Base-by-base conservation (phyloP, 2,329 filamentous ascomycete genomes). In the Fusarium longipes region DNA sequence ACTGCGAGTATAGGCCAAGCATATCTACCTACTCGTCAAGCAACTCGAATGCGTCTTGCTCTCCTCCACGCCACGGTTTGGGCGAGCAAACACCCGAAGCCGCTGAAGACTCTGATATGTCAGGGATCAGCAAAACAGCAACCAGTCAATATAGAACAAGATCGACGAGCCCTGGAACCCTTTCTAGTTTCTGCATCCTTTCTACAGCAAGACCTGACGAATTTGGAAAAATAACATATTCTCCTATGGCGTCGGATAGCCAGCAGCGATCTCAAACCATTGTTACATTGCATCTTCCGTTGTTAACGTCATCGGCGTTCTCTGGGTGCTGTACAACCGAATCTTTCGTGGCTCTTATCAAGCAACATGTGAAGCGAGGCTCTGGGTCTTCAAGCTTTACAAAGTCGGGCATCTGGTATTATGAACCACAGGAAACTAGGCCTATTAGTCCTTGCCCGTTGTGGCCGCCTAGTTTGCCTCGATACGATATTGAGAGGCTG, bases 241-340 rank as follows among this genome's bases (percentile, higher is more conserved):
- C 82, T 29, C 80, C 86, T 63, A 87, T 90, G 84, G 77, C 90
- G 36, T 82, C 86, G 68, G 87, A 90, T 70, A 82, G 82, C 12
- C 86, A 82, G 1, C 86, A 86, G 11, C 81, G 85, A 68, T n/a
- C 14, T 17, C 38, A 25, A 40, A 25, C 22, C 38, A 24, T 18
- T 43, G 20, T 30, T 15, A 8, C 6, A 24, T n/a, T 15, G 32
- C n/a, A 30, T 22, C 8, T 33, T 15, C 71, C 73, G 40, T 73
- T 48, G 20, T 17, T 59, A 60, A 38, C 50, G 6, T 20, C 20
- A 29, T 1, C 25, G 86, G 85, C 87, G 24, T 89, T 89, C 63
- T 81, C 89, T 62, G 87, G 88, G n/a, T 86, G 89, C 65, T 87
- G 88, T 3, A 86, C 87, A 1, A 86, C 86, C 1, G 77, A 89